A percentile compares a stretch with the other conserved stretches of the same genome.
Conservation (phyloP, 169 alveolate species). For the Cryptosporidium baileyi region DNA sequence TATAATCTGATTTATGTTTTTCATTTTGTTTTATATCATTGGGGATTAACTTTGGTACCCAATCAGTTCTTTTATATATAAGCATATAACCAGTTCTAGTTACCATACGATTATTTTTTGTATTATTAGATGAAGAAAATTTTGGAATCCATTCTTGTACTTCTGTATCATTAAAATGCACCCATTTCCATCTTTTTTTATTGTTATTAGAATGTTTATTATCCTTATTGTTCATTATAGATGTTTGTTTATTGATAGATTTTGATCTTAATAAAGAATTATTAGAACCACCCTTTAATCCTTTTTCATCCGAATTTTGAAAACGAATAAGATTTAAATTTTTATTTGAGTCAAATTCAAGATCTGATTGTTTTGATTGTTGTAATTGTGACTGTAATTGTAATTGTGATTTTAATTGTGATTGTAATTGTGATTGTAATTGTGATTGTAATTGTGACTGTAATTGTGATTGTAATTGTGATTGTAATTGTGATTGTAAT, state of each 20-base stretch:
- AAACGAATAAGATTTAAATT: neutral
- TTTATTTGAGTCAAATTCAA: neutral
- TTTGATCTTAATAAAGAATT: neutral
- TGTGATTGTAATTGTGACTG: neutral
- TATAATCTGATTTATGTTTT: neutral
- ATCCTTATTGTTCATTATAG: neutral
- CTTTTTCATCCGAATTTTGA: slow-evolving; percentile 16
- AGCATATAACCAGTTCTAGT: slow-evolving; percentile 67
- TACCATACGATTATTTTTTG: slow-evolving; percentile 31
- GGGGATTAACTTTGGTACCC: slow-evolving; percentile 21
- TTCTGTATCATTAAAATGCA: slow-evolving; percentile 55
- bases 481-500: no score
- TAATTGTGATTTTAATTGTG: no score
- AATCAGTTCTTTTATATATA: slow-evolving; percentile 51
- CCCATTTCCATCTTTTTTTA: slow-evolving; percentile 62
- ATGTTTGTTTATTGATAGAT: neutral
- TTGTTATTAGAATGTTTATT: neutral
- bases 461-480: no score
- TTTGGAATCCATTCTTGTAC: slow-evolving; percentile 67
- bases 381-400: no score
- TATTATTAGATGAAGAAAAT: neutral
- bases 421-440: slow-evolving; percentile 3
- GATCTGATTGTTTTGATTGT: neutral
- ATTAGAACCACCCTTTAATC: slow-evolving; percentile 13
- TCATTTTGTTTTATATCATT: neutral